Evolutionary conservation across 73 alveolate species (phyloP).

Genomic region (Uronychia setigera): DNA sequence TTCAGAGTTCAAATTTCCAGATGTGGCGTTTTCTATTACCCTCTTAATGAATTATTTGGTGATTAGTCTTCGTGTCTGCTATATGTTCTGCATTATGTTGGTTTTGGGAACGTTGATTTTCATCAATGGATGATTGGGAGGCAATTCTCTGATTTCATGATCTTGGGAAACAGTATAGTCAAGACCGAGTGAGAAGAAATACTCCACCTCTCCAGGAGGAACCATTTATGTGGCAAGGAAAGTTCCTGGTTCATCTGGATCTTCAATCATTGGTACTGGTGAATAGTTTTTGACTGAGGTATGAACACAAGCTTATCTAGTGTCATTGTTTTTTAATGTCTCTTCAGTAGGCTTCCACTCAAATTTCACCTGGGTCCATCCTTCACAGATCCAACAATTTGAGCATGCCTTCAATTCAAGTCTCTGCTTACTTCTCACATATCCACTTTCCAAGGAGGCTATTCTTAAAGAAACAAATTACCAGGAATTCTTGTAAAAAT

Average conservation of each 20-base stretch:
- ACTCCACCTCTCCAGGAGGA: constrained; percentile 84
- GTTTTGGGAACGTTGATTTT: constrained; percentile 21
- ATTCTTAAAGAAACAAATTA: not conserved
- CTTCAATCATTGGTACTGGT: constrained; percentile 52
- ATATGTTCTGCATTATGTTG: constrained; percentile 13
- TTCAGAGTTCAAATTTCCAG: not conserved
- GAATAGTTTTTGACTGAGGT: constrained; percentile 22
- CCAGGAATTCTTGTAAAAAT: not conserved
- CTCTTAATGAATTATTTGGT: constrained; percentile 23
- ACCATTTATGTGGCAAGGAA: constrained; percentile 68
- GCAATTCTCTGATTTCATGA: not conserved
- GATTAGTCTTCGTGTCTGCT: constrained; percentile 22
- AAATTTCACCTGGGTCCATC: constrained; percentile 70
- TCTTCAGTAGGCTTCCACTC: constrained; percentile 49
- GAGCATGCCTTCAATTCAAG: constrained; percentile 39
- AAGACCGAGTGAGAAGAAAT: constrained; percentile 66
- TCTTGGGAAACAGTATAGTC: not conserved
- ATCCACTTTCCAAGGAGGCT: constrained; percentile 45
- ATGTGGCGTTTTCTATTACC: not conserved
- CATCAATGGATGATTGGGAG: not conserved
- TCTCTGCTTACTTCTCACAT: not conserved
- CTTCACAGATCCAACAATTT: constrained; percentile 75
- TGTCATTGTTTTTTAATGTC: constrained; percentile 30
- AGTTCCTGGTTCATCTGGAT: constrained; percentile 25
- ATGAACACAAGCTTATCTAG: constrained; percentile 49